A percentile compares a stretch with the other conserved stretches of the same genome.
phyloP scores from a whole-genome alignment of 1,284 basidiomycete species.

The Sanghuangporus sanghuang region DNA sequence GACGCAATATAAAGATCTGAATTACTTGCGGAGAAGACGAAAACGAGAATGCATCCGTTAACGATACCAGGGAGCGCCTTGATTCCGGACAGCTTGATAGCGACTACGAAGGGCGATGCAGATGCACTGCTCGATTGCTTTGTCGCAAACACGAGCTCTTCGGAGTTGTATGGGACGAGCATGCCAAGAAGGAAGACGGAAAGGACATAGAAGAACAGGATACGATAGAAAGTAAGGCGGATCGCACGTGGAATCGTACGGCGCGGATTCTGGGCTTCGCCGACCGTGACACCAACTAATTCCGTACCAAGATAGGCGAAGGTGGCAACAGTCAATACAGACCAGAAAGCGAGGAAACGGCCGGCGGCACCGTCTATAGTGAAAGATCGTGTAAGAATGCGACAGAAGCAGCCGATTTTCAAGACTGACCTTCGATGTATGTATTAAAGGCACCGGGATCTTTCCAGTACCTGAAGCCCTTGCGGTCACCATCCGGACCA shows the following conservation, averaged over 20 bases:
- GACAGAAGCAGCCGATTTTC: constrained; percentile 3
- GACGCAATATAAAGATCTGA: constrained; percentile 24
- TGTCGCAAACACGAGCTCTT: constrained; percentile 51
- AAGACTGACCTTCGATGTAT: constrained; percentile 8
- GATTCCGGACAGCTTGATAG: constrained; percentile 33
- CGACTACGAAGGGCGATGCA: constrained; percentile 76
- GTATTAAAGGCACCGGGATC: constrained; percentile 24
- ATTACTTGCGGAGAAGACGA: constrained; percentile 21
- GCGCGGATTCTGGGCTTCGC: constrained; percentile 48
- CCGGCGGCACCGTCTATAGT: constrained; percentile 5
- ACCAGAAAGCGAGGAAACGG: constrained; percentile 57
- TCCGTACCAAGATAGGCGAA: constrained; percentile 62
- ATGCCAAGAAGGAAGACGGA: constrained; percentile 25
- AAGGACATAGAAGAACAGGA: constrained; percentile 59
- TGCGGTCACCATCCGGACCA: constrained; percentile 48
- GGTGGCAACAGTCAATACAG: constrained; percentile 39
- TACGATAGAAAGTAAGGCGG: constrained; percentile 49
- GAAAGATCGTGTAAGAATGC: not conserved
- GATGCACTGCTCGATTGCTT: constrained; percentile 58
- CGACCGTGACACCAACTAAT: constrained; percentile 40
- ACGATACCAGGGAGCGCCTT: constrained; percentile 35
- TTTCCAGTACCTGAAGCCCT: constrained; percentile 52
- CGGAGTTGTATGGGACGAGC: constrained; percentile 30
- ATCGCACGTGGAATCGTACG: constrained; percentile 56
- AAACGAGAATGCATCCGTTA: constrained; percentile 33